A percentile compares a stretch with the other conserved stretches of the same genome.
These are phyloP conservation scores for Ophiosphaerella narmari DNA, from an alignment of 2,329 filamentous ascomycete genomes.

Conservation along the genomic window DNA sequence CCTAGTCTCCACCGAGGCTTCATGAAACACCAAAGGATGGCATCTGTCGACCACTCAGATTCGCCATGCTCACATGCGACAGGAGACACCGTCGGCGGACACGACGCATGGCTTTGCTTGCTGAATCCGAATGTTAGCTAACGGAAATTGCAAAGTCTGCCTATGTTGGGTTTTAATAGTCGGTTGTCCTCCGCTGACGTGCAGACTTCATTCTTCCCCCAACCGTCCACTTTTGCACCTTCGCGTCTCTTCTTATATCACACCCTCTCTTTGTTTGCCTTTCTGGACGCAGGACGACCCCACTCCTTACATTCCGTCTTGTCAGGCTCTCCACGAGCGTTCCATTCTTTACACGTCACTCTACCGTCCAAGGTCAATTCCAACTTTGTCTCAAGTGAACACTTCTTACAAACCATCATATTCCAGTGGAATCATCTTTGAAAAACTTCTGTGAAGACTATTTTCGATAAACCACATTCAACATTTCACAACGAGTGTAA, in stretches of 20 bases:
- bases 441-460: conserved; percentile 39
- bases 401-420: conserved; percentile 10
- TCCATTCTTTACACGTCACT: conserved; percentile 34
- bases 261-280: conserved; percentile 29
- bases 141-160: conserved; percentile 33
- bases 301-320: conserved; percentile 25
- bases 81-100: conserved; percentile 24
- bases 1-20: conserved; percentile 41
- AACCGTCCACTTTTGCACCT: conserved; percentile 28
- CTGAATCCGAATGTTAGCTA: conserved; percentile 15
- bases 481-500: background rate
- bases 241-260: conserved; percentile 20
- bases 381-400: conserved; percentile 16
- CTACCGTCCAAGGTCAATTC: conserved; percentile 6
- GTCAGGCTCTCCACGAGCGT: conserved; percentile 30
- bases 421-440: conserved; percentile 5
- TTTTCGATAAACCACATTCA: conserved; percentile 12
- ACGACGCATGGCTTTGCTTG: conserved; percentile 26
- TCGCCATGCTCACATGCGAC: conserved; percentile 20
- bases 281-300: conserved; percentile 39
- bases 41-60: conserved; percentile 33
- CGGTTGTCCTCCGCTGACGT: conserved; percentile 20
- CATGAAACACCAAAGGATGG: conserved; percentile 37
- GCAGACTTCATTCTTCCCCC: conserved; percentile 29
- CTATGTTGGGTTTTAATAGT: conserved; percentile 34